Conservation (phyloP, 2,329 filamentous ascomycete species). For the Zalaria sp. region DNA sequence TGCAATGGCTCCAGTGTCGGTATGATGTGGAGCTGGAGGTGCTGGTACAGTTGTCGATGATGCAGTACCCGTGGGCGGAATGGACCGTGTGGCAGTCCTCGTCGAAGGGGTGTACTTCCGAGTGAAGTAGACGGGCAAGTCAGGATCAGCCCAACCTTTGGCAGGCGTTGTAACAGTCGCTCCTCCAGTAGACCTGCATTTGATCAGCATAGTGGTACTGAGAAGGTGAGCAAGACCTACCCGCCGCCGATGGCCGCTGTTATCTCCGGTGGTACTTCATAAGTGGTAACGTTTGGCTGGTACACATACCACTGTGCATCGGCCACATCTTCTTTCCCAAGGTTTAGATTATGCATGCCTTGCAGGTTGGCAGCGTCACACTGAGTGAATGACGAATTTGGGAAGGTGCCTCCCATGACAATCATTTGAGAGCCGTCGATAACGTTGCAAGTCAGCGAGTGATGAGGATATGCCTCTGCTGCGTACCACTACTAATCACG, state of each 20-base stretch:
- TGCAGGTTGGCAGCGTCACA: slow-evolving; percentile 35
- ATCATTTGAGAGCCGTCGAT: slow-evolving; percentile 45
- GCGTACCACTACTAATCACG: background rate
- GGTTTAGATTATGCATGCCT: slow-evolving; percentile 38
- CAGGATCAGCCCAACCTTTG: slow-evolving; percentile 34
- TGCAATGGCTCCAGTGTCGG: slow-evolving; percentile 22
- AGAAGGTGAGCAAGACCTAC: slow-evolving; percentile 6
- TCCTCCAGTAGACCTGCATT: slow-evolving; percentile 31
- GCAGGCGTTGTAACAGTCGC: slow-evolving; percentile 39
- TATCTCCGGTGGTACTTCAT: slow-evolving; percentile 35
- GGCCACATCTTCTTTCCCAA: slow-evolving; percentile 30
- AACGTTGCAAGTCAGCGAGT: slow-evolving; percentile 46
- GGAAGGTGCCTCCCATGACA: slow-evolving; percentile 47
- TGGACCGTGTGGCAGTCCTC: slow-evolving; percentile 37
- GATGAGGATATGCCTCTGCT: slow-evolving; percentile 22
- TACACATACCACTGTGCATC: slow-evolving; percentile 34
- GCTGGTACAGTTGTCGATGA: slow-evolving; percentile 2
- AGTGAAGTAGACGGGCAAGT: slow-evolving; percentile 40
- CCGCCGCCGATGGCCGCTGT: slow-evolving; percentile 35
- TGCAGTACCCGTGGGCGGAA: slow-evolving; percentile 16
- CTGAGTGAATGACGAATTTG: slow-evolving; percentile 29
- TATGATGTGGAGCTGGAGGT: slow-evolving; percentile 3
- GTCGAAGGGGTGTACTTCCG: slow-evolving; percentile 31
- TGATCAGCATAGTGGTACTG: background rate
- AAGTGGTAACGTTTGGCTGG: slow-evolving; percentile 30